These are phyloP conservation scores for Staphylotrichum tortipilum DNA, from an alignment of 495 filamentous ascomycete species.

Conservation along the genomic window DNA sequence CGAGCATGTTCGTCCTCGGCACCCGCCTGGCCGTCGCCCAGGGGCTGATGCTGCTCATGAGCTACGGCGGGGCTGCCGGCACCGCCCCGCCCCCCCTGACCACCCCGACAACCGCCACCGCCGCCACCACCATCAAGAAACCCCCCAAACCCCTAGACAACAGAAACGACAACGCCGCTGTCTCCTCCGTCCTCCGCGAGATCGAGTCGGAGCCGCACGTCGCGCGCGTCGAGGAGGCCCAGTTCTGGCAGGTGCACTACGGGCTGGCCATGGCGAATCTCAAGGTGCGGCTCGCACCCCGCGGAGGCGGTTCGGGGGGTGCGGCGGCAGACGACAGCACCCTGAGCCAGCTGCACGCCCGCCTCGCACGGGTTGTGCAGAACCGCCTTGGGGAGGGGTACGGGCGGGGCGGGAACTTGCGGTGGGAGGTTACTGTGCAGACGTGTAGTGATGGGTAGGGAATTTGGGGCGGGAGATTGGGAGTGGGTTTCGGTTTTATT, in stretches of 20 bases:
- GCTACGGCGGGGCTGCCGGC: slow-evolving; percentile 48
- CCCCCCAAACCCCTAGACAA: background rate
- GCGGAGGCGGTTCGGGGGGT: slow-evolving; percentile 8
- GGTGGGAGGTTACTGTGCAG: slow-evolving; percentile 74
- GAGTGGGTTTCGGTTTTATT: background rate
- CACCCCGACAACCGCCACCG: slow-evolving; percentile 1
- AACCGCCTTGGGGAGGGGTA: slow-evolving; percentile 84
- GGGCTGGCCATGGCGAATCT: slow-evolving; percentile 92
- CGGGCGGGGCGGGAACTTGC: slow-evolving; percentile 62
- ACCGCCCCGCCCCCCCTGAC: background rate
- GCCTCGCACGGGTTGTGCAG: slow-evolving; percentile 68
- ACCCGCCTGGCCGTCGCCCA: slow-evolving; percentile 72
- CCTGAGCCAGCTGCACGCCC: slow-evolving; percentile 60
- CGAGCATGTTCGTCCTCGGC: slow-evolving; percentile 80
- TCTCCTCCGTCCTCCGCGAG: slow-evolving; percentile 69
- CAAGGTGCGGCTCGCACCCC: slow-evolving; percentile 44
- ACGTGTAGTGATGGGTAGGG: slow-evolving; percentile 28
- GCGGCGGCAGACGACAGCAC: slow-evolving; percentile 51
- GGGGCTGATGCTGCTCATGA: slow-evolving; percentile 92
- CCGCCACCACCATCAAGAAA: background rate
- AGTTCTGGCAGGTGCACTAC: slow-evolving; percentile 98
- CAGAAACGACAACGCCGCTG: slow-evolving; percentile 28
- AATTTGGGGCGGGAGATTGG: background rate
- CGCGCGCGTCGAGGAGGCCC: slow-evolving; percentile 70
- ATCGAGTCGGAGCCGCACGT: slow-evolving; percentile 74